phyloP scores from a whole-genome alignment of 257 asterid genomes.

The Cruciata laevipes region DNA sequence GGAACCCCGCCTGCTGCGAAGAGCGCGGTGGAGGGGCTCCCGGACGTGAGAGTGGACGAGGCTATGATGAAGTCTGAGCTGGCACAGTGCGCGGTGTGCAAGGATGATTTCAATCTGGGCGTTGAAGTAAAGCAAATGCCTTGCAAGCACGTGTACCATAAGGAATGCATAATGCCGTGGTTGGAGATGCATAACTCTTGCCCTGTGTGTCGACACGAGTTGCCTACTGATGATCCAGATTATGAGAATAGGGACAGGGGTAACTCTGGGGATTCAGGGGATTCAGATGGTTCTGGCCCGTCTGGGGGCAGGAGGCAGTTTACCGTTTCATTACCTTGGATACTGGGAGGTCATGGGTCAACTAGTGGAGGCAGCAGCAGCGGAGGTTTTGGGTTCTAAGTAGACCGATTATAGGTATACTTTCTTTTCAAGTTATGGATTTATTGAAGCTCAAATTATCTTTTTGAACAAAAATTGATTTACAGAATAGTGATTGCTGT shows the following conservation, averaged over 20 bases:
- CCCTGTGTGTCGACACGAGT: slow-evolving; percentile 76
- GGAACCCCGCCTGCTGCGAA: slow-evolving; percentile 77
- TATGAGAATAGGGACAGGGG: slow-evolving; percentile 39
- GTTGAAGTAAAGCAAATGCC: slow-evolving; percentile 66
- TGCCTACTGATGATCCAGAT: slow-evolving; percentile 79
- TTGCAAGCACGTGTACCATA: slow-evolving; percentile 70
- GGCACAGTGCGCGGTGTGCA: slow-evolving; percentile 83
- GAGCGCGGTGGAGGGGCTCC: slow-evolving; percentile 46
- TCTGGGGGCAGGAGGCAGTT: slow-evolving; percentile 30
- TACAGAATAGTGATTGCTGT: background rate
- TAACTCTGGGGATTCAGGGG: slow-evolving; percentile 11
- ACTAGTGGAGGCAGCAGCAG: slow-evolving; percentile 27
- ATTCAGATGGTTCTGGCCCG: background rate
- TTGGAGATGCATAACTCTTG: slow-evolving; percentile 76
- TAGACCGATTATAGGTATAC: slow-evolving; percentile 16
- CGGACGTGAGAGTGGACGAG: slow-evolving; percentile 35
- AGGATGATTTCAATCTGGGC: slow-evolving; percentile 61
- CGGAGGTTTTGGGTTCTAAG: slow-evolving; percentile 15
- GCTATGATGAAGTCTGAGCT: slow-evolving; percentile 48
- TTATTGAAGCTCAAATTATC: too few species aligned
- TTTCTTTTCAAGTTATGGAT: background rate
- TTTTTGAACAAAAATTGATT: too few species aligned
- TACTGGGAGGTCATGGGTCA: slow-evolving; percentile 36
- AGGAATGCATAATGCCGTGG: slow-evolving; percentile 75
- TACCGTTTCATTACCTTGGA: slow-evolving; percentile 43